phyloP scores from a whole-genome alignment of 2,329 filamentous ascomycete species.

The Aspergillus oerlinghausenensis region DNA sequence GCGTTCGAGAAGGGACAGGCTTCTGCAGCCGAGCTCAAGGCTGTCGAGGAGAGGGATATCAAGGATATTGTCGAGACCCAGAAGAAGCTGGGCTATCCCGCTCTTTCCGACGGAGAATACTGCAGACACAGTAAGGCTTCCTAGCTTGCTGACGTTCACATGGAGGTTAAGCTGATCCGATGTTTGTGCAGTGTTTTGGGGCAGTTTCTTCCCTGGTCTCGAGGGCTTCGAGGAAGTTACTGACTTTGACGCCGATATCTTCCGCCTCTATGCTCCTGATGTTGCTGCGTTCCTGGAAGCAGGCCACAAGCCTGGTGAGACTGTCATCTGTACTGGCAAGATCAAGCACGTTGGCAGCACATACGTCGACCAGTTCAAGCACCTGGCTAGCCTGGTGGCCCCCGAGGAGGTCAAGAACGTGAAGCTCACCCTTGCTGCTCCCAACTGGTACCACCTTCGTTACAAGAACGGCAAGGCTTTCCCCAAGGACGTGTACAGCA shows the following conservation, averaged over 20 bases:
- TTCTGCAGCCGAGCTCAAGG: conserved; percentile 52
- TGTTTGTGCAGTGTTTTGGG: conserved; percentile 49
- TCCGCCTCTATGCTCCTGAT: conserved; percentile 57
- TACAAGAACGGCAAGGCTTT: conserved; percentile 54
- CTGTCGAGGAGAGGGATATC: conserved; percentile 62
- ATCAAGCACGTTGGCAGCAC: conserved; percentile 55
- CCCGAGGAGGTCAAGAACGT: conserved; percentile 59
- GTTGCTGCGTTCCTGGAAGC: conserved; percentile 59
- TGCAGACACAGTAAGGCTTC: conserved; percentile 38
- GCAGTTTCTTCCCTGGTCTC: conserved; percentile 52
- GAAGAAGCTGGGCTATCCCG: conserved; percentile 57
- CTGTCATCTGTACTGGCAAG: conserved; percentile 54
- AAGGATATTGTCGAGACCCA: conserved; percentile 62
- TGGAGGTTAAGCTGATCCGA: not conserved
- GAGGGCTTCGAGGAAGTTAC: conserved; percentile 52
- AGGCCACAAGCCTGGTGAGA: conserved; percentile 52
- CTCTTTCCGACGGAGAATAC: conserved; percentile 68
- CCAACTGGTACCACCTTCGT: conserved; percentile 66
- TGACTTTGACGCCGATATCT: conserved; percentile 48
- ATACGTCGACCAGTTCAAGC: conserved; percentile 56
- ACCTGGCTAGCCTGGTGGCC: conserved; percentile 56
- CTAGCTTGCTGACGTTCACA: not conserved
- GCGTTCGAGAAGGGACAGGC: conserved; percentile 53
- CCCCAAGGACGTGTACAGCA: conserved; percentile 52
- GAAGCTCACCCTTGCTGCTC: conserved; percentile 64